These are phyloP conservation scores for Clavispora vitiphila DNA, from an alignment of 805 yeast genomes.

Conservation along the genomic window DNA sequence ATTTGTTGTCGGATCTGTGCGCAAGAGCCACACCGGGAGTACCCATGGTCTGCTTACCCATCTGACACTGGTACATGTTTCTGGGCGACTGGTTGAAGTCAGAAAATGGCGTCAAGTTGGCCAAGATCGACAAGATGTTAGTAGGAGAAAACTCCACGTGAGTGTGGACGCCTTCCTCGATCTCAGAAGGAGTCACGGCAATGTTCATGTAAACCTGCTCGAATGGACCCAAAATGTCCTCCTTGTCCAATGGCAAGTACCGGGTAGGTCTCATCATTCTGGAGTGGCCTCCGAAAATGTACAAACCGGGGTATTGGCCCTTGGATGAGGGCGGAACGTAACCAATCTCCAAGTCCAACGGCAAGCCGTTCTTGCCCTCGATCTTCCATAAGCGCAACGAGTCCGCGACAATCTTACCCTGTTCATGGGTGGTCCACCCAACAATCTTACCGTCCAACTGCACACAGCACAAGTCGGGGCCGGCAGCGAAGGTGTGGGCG, in stretches of 20 bases:
- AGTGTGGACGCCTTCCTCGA: slow-evolving; percentile 71
- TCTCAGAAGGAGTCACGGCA: slow-evolving; percentile 92
- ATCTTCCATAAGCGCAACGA: slow-evolving; percentile 92
- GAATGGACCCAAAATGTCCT: slow-evolving; percentile 92
- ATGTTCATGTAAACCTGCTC: slow-evolving; percentile 96
- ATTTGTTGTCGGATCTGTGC: slow-evolving; percentile 91
- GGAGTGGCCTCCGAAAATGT: slow-evolving; percentile 83
- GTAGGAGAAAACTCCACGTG: slow-evolving; percentile 97
- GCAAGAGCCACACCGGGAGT: slow-evolving; percentile 95
- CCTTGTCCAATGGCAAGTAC: slow-evolving; percentile 77
- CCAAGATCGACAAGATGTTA: slow-evolving; percentile 87
- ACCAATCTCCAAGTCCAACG: slow-evolving; percentile 86
- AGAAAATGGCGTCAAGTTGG: slow-evolving; percentile 95
- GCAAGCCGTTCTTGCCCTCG: slow-evolving; percentile 71
- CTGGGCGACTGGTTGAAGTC: slow-evolving; percentile 99
- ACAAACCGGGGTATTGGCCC: slow-evolving; percentile 97
- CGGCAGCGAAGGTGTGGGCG: slow-evolving; percentile 76
- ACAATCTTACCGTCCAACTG: slow-evolving; percentile 89
- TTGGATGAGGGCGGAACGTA: slow-evolving; percentile 92
- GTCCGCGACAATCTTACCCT: slow-evolving; percentile 81
- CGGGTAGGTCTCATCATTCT: slow-evolving; percentile 96
- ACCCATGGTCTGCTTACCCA: slow-evolving; percentile 99
- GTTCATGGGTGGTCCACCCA: slow-evolving; percentile 92
- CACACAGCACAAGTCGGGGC: slow-evolving; percentile 83
- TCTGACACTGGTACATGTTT: slow-evolving; percentile 99